Evolutionary conservation across 768 basidiomycete genomes (phyloP).

Genomic region (Pisolithus albus): DNA sequence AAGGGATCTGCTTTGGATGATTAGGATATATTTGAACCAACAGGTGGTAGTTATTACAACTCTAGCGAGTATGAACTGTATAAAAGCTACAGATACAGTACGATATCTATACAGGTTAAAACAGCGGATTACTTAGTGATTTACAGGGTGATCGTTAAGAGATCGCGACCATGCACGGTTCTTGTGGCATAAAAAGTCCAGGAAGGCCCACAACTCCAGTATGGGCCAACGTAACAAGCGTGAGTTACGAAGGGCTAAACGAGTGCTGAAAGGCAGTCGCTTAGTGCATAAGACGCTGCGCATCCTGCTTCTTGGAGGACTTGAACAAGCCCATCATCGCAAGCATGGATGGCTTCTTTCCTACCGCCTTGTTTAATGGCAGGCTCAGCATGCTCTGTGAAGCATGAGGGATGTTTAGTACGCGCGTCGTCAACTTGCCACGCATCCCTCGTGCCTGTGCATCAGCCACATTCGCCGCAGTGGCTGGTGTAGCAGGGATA

Average conservation of each 20-base stretch:
- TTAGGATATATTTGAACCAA: too few relatives aligned
- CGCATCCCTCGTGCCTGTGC: not conserved
- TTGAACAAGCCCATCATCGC: constrained; percentile 29
- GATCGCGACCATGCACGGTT: too few relatives aligned
- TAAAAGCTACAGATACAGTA: too few relatives aligned
- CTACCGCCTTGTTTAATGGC: constrained; percentile 11
- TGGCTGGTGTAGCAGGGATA: constrained; percentile 4
- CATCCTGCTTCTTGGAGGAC: constrained; percentile 17
- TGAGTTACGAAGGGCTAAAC: not conserved
- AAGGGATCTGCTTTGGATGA: too few relatives aligned
- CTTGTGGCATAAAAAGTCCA: too few relatives aligned
- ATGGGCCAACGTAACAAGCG: too few relatives aligned
- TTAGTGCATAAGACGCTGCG: not conserved
- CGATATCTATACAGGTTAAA: too few relatives aligned
- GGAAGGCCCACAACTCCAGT: too few relatives aligned
- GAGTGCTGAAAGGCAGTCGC: not conserved
- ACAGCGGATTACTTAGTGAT: too few relatives aligned
- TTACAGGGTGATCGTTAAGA: too few relatives aligned
- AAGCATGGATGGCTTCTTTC: constrained; percentile 19
- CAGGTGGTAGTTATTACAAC: too few relatives aligned
- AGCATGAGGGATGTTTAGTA: constrained; percentile 5
- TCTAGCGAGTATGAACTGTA: too few relatives aligned
- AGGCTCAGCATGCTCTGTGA: constrained; percentile 5
- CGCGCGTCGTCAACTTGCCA: constrained; percentile 1
- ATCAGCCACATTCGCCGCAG: constrained; percentile 1